A percentile compares a stretch with the other conserved stretches of the same genome.
Evolutionary conservation across 805 yeast species (phyloP).

Genomic region (Ogataea kodamae): DNA sequence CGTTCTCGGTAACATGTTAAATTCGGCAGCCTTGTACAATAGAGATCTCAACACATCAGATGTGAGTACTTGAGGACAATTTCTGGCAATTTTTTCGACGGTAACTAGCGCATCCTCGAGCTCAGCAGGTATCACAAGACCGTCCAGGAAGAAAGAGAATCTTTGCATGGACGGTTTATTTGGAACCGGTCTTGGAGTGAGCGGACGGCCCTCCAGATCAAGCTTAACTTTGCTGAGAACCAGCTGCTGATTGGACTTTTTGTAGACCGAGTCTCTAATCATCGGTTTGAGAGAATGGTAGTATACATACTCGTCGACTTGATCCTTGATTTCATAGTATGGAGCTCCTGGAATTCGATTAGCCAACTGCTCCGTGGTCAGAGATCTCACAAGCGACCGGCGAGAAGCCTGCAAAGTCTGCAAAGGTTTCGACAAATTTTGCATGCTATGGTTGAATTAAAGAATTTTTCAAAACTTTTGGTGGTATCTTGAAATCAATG

Average conservation of each 20-base stretch:
- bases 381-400: not conserved
- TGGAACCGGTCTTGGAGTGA: constrained; percentile 23
- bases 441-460: too few relatives aligned
- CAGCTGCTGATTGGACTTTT: constrained; percentile 22
- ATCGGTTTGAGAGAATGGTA: constrained; percentile 22
- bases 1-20: constrained; percentile 19
- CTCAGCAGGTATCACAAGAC: constrained; percentile 25
- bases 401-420: constrained; percentile 1
- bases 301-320: constrained; percentile 30
- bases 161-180: constrained; percentile 28
- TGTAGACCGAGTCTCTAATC: constrained; percentile 25
- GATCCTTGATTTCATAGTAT: constrained; percentile 24
- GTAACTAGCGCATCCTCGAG: constrained; percentile 18
- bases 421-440: constrained; percentile 6
- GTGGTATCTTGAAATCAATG: too few relatives aligned
- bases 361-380: constrained; percentile 1
- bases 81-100: constrained; percentile 15
- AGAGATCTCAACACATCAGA: constrained; percentile 26
- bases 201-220: constrained; percentile 28
- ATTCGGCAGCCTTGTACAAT: constrained; percentile 26
- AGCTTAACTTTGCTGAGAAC: constrained; percentile 22
- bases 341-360: constrained; percentile 3
- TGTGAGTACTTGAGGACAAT: constrained; percentile 19
- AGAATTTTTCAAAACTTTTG: not conserved
- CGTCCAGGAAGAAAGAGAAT: constrained; percentile 26